Base-by-base conservation (phyloP, 163 green algal species). In the Chloroidium sp. region DNA sequence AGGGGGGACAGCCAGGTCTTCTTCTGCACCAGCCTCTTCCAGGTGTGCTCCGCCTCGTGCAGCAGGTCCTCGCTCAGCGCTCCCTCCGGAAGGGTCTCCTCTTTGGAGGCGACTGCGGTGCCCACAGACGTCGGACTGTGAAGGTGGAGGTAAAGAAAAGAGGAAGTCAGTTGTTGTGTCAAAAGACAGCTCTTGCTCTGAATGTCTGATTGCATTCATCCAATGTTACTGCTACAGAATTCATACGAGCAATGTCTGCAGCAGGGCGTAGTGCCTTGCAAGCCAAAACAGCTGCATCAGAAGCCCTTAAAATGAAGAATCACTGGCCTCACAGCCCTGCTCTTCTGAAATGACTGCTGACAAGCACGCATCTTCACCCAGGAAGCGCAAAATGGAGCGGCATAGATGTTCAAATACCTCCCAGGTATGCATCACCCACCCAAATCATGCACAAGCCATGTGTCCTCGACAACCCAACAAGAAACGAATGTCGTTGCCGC, bases 21-120 rank as follows among this genome's bases (percentile, higher is more conserved):
- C 14, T 12, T 59, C 62, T 74, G 14, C 12, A 84, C 60, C 10
- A 2, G 6, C 62, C 8, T 4, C 59, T 75, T 78, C 83, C 83
- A 86, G 1, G 78, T 64, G 2, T 59, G 62, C 59, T 78, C 72
- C 13, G 77, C 77, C 59, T 64, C 78, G 69, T 80, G 76, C 76
- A 81, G 64, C 83, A 86, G 77, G 62, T n/a, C 72, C 59, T 62
- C 3, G 1, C 79, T 76, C 69, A 86, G 83, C 57, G 57, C 4
- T 8, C 62, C 61, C 61, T 69, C 61, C 79, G 69, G 61, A 0
- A 61, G 14, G 12, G n/a, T 59, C 3, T 14, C 61, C 13, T 59
- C 69, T 72, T 72, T 14, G 36, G 6, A 57, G 4, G 69, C 59
- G 67, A 72, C 67, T 72, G 67, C 67, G 6, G 6, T n/a, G 67